Evolutionary conservation across 169 alveolate genomes (phyloP).

Genomic region (Plasmodium berghei): DNA sequence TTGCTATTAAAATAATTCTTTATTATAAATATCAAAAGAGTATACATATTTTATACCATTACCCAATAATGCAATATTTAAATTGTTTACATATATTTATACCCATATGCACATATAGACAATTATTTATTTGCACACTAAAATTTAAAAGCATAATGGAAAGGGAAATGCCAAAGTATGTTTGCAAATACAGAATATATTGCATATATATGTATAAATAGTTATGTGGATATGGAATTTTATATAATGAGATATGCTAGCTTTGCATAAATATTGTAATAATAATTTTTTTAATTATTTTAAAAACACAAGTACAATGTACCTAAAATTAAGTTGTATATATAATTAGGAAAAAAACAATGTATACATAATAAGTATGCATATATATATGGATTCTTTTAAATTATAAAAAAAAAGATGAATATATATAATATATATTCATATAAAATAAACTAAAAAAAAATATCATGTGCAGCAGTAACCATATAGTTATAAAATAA

Average conservation of each 20-base stretch:
- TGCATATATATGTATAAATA: too few species aligned
- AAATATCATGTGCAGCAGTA: slow-evolving; percentile 17
- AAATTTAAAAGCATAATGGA: too few species aligned
- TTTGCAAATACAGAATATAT: too few species aligned
- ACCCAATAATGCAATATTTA: neutral
- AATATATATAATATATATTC: neutral
- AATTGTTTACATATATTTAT: neutral
- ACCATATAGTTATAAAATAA: slow-evolving; percentile 26
- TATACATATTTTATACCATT: too few species aligned
- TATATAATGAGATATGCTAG: neutral
- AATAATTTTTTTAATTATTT: slow-evolving; percentile 8
- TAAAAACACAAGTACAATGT: slow-evolving; percentile 4
- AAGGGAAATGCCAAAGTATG: too few species aligned
- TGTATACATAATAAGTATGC: slow-evolving; percentile 3
- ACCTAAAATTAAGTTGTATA: slow-evolving; percentile 5
- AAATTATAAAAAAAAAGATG: slow-evolving; percentile 6
- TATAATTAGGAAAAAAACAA: slow-evolving; percentile 2
- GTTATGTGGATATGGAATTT: too few species aligned
- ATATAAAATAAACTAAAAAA: slow-evolving; percentile 11
- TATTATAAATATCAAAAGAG: too few species aligned
- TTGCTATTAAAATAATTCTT: too few species aligned
- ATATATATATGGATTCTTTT: slow-evolving; percentile 10
- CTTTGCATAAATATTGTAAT: neutral
- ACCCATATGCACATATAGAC: neutral
- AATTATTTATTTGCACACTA: neutral